Evolutionary conservation across 805 yeast species (phyloP).

Genomic region (Crinitomyces ghanaensis): DNA sequence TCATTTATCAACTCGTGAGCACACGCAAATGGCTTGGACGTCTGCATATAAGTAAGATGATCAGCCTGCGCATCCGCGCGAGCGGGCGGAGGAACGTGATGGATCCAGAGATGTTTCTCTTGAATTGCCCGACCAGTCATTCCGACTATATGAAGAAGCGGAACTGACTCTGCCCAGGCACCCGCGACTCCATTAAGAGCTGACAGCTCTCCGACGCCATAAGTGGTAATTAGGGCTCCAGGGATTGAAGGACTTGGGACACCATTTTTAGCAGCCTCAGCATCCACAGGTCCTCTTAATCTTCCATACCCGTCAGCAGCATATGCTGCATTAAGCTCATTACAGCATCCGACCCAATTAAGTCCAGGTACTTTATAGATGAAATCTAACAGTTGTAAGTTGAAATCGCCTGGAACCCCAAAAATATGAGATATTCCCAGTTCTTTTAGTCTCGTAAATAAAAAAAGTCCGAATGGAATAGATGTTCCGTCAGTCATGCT

Average conservation of each 20-base stretch:
- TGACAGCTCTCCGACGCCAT: conserved; percentile 83
- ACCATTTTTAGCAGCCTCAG: background rate
- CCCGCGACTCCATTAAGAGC: conserved; percentile 79
- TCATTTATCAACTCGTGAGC: conserved; percentile 39
- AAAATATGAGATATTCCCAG: conserved; percentile 27
- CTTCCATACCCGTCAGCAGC: conserved; percentile 86
- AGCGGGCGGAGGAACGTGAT: conserved; percentile 29
- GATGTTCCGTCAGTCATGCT: conserved; percentile 7
- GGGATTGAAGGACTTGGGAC: conserved; percentile 31
- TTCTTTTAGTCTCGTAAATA: conserved; percentile 25
- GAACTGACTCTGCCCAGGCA: conserved; percentile 70
- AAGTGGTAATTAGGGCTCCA: conserved; percentile 62
- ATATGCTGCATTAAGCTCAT: conserved; percentile 82
- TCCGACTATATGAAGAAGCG: conserved; percentile 78
- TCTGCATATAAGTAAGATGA: conserved; percentile 52
- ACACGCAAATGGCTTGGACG: conserved; percentile 49
- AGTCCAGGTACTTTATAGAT: conserved; percentile 32
- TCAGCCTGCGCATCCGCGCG: conserved; percentile 38
- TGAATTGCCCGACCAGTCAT: conserved; percentile 39
- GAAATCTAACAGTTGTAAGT: conserved; percentile 30
- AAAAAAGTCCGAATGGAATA: conserved; percentile 21
- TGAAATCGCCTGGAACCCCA: conserved; percentile 38
- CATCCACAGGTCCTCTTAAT: conserved; percentile 24
- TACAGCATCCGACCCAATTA: conserved; percentile 75
- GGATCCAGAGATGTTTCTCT: conserved; percentile 26